Percentiles rank a stretch among this genome's conserved stretches.
Conservation (phyloP, 1,284 basidiomycete species). For the Papiliotrema flavescens region DNA sequence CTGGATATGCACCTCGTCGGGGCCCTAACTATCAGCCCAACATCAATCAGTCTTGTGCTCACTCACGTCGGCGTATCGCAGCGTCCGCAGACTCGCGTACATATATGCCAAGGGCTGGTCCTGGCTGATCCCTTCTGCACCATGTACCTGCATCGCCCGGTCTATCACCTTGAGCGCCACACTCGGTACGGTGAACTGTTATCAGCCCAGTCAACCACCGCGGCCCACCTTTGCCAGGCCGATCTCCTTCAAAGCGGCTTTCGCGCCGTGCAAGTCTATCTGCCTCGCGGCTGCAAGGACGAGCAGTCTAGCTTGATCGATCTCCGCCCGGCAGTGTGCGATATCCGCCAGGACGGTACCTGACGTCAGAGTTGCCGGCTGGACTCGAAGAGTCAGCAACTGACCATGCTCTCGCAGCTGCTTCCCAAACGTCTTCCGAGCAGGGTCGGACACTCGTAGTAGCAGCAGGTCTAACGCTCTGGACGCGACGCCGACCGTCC, state of each 20-base stretch:
- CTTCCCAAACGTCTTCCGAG: slow-evolving; percentile 91
- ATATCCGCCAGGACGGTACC: slow-evolving; percentile 86
- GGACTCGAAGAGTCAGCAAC: slow-evolving; percentile 12
- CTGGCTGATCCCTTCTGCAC: slow-evolving; percentile 90
- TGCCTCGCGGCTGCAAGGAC: slow-evolving; percentile 91
- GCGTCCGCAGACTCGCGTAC: slow-evolving; percentile 78
- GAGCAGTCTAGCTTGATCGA: slow-evolving; percentile 79
- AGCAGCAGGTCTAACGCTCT: slow-evolving; percentile 84
- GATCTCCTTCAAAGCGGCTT: slow-evolving; percentile 94
- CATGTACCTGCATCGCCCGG: slow-evolving; percentile 89
- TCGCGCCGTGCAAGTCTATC: slow-evolving; percentile 85
- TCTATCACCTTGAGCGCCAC: slow-evolving; percentile 87
- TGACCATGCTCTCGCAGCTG: slow-evolving; percentile 82
- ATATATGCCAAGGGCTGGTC: slow-evolving; percentile 76
- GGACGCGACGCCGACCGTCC: slow-evolving; percentile 84
- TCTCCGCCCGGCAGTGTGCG: slow-evolving; percentile 86
- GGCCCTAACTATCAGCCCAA: slow-evolving; percentile 58
- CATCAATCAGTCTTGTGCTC: slow-evolving; percentile 4
- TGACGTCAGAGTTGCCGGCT: slow-evolving; percentile 35
- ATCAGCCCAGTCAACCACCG: background rate
- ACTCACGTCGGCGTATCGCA: slow-evolving; percentile 83
- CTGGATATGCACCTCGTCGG: slow-evolving; percentile 91
- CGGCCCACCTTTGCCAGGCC: slow-evolving; percentile 82
- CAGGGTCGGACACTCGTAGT: slow-evolving; percentile 84
- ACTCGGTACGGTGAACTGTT: slow-evolving; percentile 83